These are phyloP conservation scores for Erysimum cheiranthoides DNA, from an alignment of 345 rosid genomes.

Conservation along the genomic window DNA sequence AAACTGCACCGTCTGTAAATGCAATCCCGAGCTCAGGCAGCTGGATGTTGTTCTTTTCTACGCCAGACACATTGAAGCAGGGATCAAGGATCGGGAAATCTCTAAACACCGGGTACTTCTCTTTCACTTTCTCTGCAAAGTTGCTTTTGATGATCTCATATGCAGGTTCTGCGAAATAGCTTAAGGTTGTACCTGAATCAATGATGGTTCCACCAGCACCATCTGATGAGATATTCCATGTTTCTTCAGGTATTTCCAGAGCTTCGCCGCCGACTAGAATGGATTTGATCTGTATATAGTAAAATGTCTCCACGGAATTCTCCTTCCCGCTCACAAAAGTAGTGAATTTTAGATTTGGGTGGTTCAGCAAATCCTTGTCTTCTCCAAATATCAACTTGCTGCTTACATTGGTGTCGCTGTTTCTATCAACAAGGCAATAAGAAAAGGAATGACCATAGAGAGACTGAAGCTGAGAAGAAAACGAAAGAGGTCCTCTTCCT, in stretches of 20 bases:
- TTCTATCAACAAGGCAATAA: slow-evolving; percentile 76
- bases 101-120: slow-evolving; percentile 52
- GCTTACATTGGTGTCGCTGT: slow-evolving; percentile 60
- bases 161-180: slow-evolving; percentile 70
- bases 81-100: slow-evolving; percentile 72
- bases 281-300: slow-evolving; percentile 74
- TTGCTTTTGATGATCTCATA: slow-evolving; percentile 66
- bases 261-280: slow-evolving; percentile 65
- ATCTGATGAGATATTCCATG: slow-evolving; percentile 66
- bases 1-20: slow-evolving; percentile 73
- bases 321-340: slow-evolving; percentile 53
- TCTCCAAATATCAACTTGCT: slow-evolving; percentile 87
- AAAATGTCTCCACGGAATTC: slow-evolving; percentile 59
- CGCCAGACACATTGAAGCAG: slow-evolving; percentile 85
- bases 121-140: slow-evolving; percentile 58
- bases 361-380: slow-evolving; percentile 59
- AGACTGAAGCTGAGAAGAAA: slow-evolving; percentile 82
- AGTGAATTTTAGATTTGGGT: slow-evolving; percentile 71
- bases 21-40: slow-evolving; percentile 72
- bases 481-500: slow-evolving; percentile 89
- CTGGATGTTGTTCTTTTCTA: slow-evolving; percentile 48
- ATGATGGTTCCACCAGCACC: slow-evolving; percentile 87
- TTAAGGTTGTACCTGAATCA: slow-evolving; percentile 78
- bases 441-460: slow-evolving; percentile 81
- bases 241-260: slow-evolving; percentile 65